Evolutionary conservation across 371 early-diverging fungal genomes (phyloP).

Genomic region (Coemansia sp.): DNA sequence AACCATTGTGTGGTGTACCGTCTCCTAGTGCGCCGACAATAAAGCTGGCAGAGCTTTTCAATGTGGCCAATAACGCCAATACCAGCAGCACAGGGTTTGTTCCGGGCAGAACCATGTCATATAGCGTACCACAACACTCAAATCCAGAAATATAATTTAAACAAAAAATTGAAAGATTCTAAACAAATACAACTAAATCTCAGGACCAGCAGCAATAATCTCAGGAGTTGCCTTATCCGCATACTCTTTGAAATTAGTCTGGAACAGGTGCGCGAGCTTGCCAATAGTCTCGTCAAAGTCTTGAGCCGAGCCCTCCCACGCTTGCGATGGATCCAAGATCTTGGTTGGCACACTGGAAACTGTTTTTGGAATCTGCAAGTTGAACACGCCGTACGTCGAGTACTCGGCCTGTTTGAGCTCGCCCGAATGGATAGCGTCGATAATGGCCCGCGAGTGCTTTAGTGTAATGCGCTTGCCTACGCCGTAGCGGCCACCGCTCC

Average conservation of each 20-base stretch:
- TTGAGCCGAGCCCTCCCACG: constrained; percentile 74
- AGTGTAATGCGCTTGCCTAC: constrained; percentile 89
- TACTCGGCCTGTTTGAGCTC: constrained; percentile 81
- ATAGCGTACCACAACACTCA: background rate
- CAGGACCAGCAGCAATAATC: constrained; percentile 76
- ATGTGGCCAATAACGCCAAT: no score
- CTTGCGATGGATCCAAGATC: constrained; percentile 82
- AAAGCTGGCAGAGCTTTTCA: no score
- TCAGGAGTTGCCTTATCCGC: constrained; percentile 76
- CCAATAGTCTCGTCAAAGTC: constrained; percentile 66
- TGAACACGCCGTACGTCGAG: constrained; percentile 78
- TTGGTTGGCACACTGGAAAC: constrained; percentile 77
- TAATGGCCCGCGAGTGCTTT: constrained; percentile 94
- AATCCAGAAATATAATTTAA: background rate
- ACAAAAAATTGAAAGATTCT: background rate
- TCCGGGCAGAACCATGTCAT: no score
- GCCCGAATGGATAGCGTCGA: constrained; percentile 94
- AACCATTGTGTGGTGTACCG: no score
- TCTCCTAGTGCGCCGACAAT: no score
- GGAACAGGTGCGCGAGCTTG: constrained; percentile 82
- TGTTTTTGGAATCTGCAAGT: constrained; percentile 78
- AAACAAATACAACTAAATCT: constrained; percentile 30
- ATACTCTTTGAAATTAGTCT: constrained; percentile 86
- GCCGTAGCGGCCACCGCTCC: constrained; percentile 93
- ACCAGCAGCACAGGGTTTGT: no score